Conservation (phyloP, 177 flowering plant species). For the Vitis hybrid region DNA sequence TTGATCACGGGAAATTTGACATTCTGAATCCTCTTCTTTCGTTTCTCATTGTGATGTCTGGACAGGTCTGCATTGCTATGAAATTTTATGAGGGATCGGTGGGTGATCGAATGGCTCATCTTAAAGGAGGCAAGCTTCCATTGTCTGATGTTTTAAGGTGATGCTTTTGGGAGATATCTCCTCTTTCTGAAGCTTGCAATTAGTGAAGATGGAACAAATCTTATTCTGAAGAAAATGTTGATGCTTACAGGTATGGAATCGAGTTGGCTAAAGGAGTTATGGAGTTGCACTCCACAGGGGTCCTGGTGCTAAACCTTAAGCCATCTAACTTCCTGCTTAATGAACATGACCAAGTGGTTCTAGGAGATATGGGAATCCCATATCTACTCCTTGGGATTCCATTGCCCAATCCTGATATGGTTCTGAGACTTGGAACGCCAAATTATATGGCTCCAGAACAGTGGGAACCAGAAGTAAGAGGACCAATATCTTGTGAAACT, state of each 20-base stretch:
- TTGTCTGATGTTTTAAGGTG: slow-evolving; percentile 79
- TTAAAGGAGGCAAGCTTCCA: slow-evolving; percentile 68
- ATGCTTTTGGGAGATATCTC: slow-evolving; percentile 4
- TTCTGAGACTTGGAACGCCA: slow-evolving; percentile 71
- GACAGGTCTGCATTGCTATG: slow-evolving; percentile 75
- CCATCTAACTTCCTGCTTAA: slow-evolving; percentile 76
- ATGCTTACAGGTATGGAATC: slow-evolving; percentile 67
- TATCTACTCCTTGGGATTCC: slow-evolving; percentile 66
- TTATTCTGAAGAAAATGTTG: too few relatives aligned
- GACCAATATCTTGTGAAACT: slow-evolving; percentile 85
- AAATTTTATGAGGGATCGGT: slow-evolving; percentile 88
- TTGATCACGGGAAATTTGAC: not conserved
- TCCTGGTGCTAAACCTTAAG: slow-evolving; percentile 77
- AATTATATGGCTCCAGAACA: slow-evolving; percentile 99
- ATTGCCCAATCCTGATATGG: slow-evolving; percentile 47
- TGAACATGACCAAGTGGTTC: slow-evolving; percentile 57
- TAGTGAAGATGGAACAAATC: too few relatives aligned
- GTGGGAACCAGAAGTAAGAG: slow-evolving; percentile 86
- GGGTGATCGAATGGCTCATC: slow-evolving; percentile 76
- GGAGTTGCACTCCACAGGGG: slow-evolving; percentile 65
- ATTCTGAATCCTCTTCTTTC: not conserved
- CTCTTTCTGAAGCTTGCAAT: too few relatives aligned
- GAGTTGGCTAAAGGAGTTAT: slow-evolving; percentile 67
- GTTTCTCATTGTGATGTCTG: not conserved
- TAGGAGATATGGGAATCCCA: slow-evolving; percentile 88